These are phyloP conservation scores for Achaetomiella virescens DNA, from an alignment of 495 filamentous ascomycete species.

Conservation along the genomic window DNA sequence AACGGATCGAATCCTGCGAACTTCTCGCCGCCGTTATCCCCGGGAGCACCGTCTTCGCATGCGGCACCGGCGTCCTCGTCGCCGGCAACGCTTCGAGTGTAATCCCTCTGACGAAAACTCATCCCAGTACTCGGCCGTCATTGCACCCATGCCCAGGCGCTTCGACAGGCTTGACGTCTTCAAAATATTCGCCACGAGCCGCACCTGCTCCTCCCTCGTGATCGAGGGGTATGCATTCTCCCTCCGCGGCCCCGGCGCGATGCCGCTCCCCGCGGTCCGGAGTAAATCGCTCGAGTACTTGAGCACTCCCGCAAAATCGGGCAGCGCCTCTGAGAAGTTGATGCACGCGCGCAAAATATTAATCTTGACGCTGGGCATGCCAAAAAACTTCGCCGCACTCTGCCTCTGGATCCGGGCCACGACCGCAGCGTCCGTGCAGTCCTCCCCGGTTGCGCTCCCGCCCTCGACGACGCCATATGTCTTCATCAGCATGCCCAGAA, in stretches of 20 bases:
- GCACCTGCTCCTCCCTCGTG: conserved; percentile 74
- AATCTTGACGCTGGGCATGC: conserved; percentile 66
- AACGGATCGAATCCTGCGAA: conserved; percentile 68
- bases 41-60: conserved; percentile 64
- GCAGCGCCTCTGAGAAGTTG: conserved; percentile 86
- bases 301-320: conserved; percentile 83
- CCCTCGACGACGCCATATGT: conserved; percentile 46
- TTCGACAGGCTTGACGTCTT: conserved; percentile 71
- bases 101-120: conserved; percentile 84
- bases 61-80: conserved; percentile 58
- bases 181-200: conserved; percentile 72
- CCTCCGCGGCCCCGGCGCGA: conserved; percentile 59
- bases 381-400: conserved; percentile 52
- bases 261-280: conserved; percentile 70
- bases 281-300: conserved; percentile 79
- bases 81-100: conserved; percentile 50
- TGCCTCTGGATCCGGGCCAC: conserved; percentile 48
- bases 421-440: conserved; percentile 44
- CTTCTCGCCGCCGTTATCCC: conserved; percentile 48
- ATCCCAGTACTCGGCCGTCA: conserved; percentile 91
- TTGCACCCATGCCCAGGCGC: conserved; percentile 59
- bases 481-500: conserved; percentile 42
- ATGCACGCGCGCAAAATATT: conserved; percentile 80
- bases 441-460: conserved; percentile 7
- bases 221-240: conserved; percentile 59